Base-by-base conservation (phyloP, 441 rosid genomes). In the Melastoma candidum region DNA sequence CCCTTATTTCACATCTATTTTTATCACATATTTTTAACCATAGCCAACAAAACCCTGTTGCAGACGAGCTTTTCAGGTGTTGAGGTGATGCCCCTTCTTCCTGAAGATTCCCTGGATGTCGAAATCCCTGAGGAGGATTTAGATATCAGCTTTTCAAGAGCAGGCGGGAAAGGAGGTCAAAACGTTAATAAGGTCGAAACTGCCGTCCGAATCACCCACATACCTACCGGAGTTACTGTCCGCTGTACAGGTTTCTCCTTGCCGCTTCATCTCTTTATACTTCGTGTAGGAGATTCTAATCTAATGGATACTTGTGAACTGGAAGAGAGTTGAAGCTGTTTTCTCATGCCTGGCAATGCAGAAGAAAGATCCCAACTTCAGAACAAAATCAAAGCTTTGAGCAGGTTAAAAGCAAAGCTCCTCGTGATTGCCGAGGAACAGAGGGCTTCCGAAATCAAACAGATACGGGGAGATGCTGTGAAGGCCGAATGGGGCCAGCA, bases 401-500 rank as follows among this genome's bases (percentile, higher is more conserved):
- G 70, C 71, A 73, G 95, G 46, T 70, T 92, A 17, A 17, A 17
- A 17, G 95, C 96, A 0, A 92, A 92, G 72, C 74, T 92, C 27
- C 66, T 92, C 56, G 92, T 92, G 14, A 92, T 92, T 44, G 94
- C 95, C 0, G 90, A 71, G 70, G 98, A 92, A 69, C 98, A 92
- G 67, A 73, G 98, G 12, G 95, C 96, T 36, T 74, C 94, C 0
- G 95, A 87, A 55, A 85, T 92, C 61, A 92, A 87, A 77, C 85
- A 85, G 71, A 92, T 87, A 66, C 76, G 94, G 60, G 98, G 98
- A 58, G 98, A 92, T 71, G 82, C 67, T 11, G 22, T 87, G 75
- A 85, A 87, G 72, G 98, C 96, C 8, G 96, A 87, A 54, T 92
- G 98, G 98, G 98, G 98, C 44, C 98, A 87, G 67, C 98, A 87